A percentile compares a stretch with the other conserved stretches of the same genome.
phyloP scores from a whole-genome alignment of 2,329 filamentous ascomycete species.

The Aspergillus sojae region DNA sequence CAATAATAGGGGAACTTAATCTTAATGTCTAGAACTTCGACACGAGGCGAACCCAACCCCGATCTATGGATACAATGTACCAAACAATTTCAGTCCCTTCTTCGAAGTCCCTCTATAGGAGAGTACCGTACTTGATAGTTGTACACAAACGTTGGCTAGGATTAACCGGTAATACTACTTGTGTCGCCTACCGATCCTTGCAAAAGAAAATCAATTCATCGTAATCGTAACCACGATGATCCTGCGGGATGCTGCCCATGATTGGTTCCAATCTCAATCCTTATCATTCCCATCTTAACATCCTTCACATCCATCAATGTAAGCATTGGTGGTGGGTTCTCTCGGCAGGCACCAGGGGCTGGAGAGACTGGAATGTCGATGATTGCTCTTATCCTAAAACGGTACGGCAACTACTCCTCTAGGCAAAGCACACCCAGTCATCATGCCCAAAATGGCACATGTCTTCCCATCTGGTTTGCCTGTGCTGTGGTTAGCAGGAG shows the following conservation, averaged over 20 bases:
- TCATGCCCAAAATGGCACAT: neutral
- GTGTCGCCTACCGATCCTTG: neutral
- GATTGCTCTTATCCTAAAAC: slow-evolving; percentile 2
- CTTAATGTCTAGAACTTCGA: slow-evolving; percentile 4
- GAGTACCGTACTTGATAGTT: neutral
- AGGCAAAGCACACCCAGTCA: neutral
- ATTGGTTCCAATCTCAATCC: neutral
- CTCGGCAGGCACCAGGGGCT: slow-evolving; percentile 7
- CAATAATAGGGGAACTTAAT: slow-evolving; percentile 1
- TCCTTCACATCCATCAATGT: neutral
- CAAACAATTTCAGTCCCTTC: neutral
- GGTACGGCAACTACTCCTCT: slow-evolving; percentile 1
- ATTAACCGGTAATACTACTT: neutral
- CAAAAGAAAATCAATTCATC: neutral
- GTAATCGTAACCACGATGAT: neutral
- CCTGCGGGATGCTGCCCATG: neutral
- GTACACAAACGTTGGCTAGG: neutral
- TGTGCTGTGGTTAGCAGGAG: neutral
- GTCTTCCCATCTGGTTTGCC: slow-evolving; percentile 1
- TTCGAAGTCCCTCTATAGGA: neutral
- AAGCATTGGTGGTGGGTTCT: slow-evolving; percentile 4
- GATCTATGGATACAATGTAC: neutral
- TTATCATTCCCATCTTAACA: neutral
- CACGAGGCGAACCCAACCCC: neutral
- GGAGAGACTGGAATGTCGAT: neutral